These are phyloP conservation scores for Tubosaeta sp. DNA, from an alignment of 768 basidiomycete species.

Conservation along the genomic window DNA sequence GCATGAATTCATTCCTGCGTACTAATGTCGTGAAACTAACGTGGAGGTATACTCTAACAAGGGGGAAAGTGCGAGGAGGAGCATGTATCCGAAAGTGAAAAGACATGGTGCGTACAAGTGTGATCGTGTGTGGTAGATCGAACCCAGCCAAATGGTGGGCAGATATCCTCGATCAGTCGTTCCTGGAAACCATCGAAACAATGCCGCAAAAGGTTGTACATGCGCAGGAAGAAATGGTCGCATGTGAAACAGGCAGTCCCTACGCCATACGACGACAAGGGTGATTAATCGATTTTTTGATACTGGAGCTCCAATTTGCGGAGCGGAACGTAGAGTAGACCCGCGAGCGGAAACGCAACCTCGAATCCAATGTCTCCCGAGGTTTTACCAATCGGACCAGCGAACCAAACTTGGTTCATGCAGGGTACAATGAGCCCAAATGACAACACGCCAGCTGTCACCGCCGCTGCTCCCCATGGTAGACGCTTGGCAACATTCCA, in stretches of 20 bases:
- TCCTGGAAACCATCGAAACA: slow-evolving; percentile 22
- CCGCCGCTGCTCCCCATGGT: slow-evolving; percentile 61
- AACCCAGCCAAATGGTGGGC: too few relatives aligned
- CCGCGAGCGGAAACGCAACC: slow-evolving; percentile 48
- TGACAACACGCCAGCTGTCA: slow-evolving; percentile 45
- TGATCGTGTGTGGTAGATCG: slow-evolving; percentile 3
- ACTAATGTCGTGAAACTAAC: background rate
- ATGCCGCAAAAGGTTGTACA: background rate
- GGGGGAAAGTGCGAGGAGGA: background rate
- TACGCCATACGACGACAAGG: slow-evolving; percentile 6
- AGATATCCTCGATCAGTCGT: slow-evolving; percentile 1
- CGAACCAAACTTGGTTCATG: slow-evolving; percentile 71
- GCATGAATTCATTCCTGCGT: background rate
- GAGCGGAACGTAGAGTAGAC: slow-evolving; percentile 50
- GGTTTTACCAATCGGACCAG: slow-evolving; percentile 58
- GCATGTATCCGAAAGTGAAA: background rate
- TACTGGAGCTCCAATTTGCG: slow-evolving; percentile 45
- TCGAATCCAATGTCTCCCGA: slow-evolving; percentile 74
- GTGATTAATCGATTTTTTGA: slow-evolving; percentile 21
- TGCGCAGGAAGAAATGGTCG: background rate
- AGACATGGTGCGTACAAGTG: background rate
- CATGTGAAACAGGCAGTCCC: slow-evolving; percentile 2
- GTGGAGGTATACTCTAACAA: background rate
- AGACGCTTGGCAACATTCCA: slow-evolving; percentile 53
- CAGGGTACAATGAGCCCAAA: slow-evolving; percentile 58